These are phyloP conservation scores for Agrocybe praecox DNA, from an alignment of 768 basidiomycete species.

Conservation along the genomic window DNA sequence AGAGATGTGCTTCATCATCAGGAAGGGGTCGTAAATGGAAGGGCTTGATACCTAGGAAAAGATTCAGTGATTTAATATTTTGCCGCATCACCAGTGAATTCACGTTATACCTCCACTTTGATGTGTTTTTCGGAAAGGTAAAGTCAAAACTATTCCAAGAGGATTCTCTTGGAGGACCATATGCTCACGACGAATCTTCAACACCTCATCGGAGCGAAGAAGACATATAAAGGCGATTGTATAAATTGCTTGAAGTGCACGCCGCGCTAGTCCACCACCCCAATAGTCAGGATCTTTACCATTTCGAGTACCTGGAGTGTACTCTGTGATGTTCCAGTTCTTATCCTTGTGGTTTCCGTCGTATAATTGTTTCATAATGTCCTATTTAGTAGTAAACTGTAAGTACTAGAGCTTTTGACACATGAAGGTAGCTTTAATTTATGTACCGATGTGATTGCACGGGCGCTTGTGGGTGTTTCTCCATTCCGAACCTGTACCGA, in stretches of 20 bases:
- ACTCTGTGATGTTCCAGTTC: slow-evolving; percentile 20
- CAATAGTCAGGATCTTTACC: slow-evolving; percentile 10
- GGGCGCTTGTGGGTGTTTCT: slow-evolving; percentile 16
- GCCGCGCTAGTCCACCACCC: slow-evolving; percentile 26
- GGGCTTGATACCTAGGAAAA: slow-evolving; percentile 14
- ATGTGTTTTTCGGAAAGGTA: slow-evolving; percentile 12
- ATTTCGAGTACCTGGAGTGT: not conserved
- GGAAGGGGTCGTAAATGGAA: slow-evolving; percentile 19
- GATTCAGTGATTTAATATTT: not conserved
- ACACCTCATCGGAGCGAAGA: slow-evolving; percentile 10
- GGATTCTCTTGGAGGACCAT: not conserved
- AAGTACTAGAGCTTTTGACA: too few species aligned
- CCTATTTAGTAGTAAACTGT: too few species aligned
- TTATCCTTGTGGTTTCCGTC: slow-evolving; percentile 14
- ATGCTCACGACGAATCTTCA: slow-evolving; percentile 7
- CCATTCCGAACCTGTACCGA: slow-evolving; percentile 15
- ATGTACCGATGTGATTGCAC: slow-evolving; percentile 17
- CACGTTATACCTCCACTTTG: slow-evolving; percentile 6
- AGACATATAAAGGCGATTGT: slow-evolving; percentile 26
- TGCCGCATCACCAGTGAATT: too few species aligned
- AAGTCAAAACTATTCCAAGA: slow-evolving; percentile 1
- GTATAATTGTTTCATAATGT: slow-evolving; percentile 11
- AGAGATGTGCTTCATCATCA: slow-evolving; percentile 29
- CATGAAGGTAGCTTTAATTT: too few species aligned
- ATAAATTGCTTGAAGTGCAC: slow-evolving; percentile 29